Evolutionary conservation across 768 basidiomycete genomes (phyloP), one percentile per base, ranked within the genome.

Genomic region (Lentinula detonsa): DNA sequence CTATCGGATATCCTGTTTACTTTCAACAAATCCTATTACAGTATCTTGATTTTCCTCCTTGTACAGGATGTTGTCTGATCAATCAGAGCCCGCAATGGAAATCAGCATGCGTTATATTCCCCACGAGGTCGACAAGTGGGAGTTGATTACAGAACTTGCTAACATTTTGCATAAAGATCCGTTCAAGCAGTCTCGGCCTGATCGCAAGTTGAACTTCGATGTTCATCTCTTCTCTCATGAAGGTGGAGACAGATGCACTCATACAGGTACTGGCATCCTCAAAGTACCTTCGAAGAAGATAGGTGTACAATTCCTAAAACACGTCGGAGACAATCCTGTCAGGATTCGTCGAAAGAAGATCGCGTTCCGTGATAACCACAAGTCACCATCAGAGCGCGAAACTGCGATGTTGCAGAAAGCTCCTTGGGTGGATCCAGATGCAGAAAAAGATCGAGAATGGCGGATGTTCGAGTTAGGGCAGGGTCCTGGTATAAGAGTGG

Each of bases 141-240:
- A 82, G 37, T 76, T 90, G 16, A 86, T 81, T 21, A 78, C 83
- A 40, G 75, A 71, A 5, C 76, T 93, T 50, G 83, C 83, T 1
- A 59, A 65, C 4, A 75, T 86, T 39, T 71, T 93, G 0, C 90
- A 91, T 63, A 77, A 79, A 3, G 75, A 79, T 18, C 77, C 78
- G 18, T 83, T 86, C 65, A 72, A n/a, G 10, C 59, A 72, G 64
- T 65, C 72, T 45, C 71, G 75, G 5, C 66, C 70, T 18, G 69
- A 69, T 63, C 61, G 71, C 58, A 66, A 72, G 39, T 75, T 88
- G 39, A 91, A 92, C 63, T 92, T 91, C 71, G 65, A 72, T 46
- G 81, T 92, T 57, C 66, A 54, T 16, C 73, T 91, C n/a, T 79
- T 84, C 54, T 66, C 72, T 57, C 79, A 78, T 62, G 72, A 72